A percentile compares a stretch with the other conserved stretches of the same genome.
These are phyloP conservation scores for Ammopiptanthus mongolicus DNA, from an alignment of 306 rosid genomes.

Conservation along the genomic window DNA sequence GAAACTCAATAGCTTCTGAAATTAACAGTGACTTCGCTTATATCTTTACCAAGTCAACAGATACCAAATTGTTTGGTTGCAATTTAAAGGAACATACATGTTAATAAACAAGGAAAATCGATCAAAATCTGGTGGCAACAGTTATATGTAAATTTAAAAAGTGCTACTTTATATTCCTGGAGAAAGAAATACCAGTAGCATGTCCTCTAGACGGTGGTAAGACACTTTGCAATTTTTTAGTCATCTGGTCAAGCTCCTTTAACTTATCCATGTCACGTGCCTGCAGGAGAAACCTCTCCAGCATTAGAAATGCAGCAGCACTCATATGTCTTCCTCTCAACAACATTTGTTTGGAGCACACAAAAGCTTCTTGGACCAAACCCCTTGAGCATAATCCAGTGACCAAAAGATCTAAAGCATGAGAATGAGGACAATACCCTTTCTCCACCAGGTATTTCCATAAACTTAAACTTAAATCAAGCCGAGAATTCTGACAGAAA, in stretches of 20 bases:
- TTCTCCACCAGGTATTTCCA: constrained; percentile 67
- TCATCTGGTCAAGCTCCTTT: constrained; percentile 57
- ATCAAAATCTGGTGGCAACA: constrained; percentile 13
- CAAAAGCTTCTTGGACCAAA: constrained; percentile 57
- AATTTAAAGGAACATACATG: constrained; percentile 9
- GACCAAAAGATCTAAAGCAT: constrained; percentile 74
- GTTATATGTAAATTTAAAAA: neutral
- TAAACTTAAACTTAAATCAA: constrained; percentile 61
- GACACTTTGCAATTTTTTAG: constrained; percentile 46
- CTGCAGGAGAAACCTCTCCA: constrained; percentile 55
- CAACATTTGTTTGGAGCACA: constrained; percentile 67
- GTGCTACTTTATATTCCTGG: neutral
- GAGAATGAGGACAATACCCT: constrained; percentile 85
- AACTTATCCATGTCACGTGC: constrained; percentile 47
- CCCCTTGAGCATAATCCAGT: constrained; percentile 76
- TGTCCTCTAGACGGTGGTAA: constrained; percentile 53
- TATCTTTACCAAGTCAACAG: neutral
- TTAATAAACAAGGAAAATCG: neutral
- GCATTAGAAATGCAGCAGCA: constrained; percentile 48
- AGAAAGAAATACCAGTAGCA: constrained; percentile 34
- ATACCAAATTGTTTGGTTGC: neutral
- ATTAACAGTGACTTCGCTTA: neutral
- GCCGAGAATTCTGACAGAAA: constrained; percentile 56
- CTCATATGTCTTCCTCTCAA: constrained; percentile 87
- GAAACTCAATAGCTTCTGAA: neutral